Conservation (phyloP, 345 rosid species). For the Salix suchowensis region DNA sequence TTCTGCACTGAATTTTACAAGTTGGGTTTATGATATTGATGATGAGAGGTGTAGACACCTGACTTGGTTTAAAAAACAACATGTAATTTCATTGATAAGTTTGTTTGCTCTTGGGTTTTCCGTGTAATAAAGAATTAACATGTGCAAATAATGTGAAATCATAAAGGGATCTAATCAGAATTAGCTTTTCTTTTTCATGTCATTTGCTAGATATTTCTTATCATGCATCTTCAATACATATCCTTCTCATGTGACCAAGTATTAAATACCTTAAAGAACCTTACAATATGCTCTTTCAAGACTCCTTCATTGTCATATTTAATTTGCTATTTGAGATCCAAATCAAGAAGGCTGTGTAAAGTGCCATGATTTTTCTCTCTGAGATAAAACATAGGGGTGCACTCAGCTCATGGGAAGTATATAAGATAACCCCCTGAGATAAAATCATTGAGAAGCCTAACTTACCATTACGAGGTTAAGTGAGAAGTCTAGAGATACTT, state of each 20-base stretch:
- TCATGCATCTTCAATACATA: not conserved
- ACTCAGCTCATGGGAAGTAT: not conserved
- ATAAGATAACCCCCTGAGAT: not conserved
- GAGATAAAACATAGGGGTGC: not conserved
- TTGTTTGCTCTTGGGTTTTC: not conserved
- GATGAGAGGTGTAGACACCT: not conserved
- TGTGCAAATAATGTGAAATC: not conserved
- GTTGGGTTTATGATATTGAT: not conserved
- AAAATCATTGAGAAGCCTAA: not conserved
- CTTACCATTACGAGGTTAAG: not conserved
- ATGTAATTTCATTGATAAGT: not conserved
- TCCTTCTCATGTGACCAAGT: not conserved
- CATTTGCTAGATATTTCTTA: not conserved
- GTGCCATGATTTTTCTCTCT: not conserved
- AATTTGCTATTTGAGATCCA: not conserved
- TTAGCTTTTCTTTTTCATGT: not conserved
- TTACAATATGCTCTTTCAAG: not conserved
- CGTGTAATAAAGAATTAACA: not conserved
- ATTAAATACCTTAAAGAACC: not conserved
- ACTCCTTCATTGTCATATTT: not conserved
- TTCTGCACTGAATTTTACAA: not conserved
- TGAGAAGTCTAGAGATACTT: not conserved
- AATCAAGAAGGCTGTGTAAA: not conserved
- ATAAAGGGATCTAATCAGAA: not conserved
- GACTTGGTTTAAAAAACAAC: not conserved